Evolutionary conservation across 345 rosid genomes (phyloP).

Genomic region (Linum trigynum): DNA sequence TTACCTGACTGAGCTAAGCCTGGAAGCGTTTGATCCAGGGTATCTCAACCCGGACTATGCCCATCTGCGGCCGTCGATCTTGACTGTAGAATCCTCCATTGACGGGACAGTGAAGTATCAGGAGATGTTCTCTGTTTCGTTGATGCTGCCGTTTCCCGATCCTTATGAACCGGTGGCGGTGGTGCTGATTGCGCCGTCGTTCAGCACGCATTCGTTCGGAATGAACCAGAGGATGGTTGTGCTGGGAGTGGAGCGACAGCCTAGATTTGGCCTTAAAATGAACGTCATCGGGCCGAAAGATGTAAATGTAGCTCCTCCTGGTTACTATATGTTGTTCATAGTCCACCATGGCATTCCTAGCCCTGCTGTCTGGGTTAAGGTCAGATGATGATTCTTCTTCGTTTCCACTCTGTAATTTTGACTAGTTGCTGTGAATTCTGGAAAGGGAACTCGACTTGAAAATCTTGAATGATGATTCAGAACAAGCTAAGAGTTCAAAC

Average conservation of each 20-base stretch:
- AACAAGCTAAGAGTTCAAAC: too few species aligned
- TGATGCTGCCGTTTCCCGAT: slow-evolving; percentile 16
- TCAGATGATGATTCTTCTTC: slow-evolving; percentile 17
- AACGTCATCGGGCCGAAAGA: slow-evolving; percentile 35
- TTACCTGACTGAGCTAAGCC: slow-evolving; percentile 66
- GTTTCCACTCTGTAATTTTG: too few species aligned
- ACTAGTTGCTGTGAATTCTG: too few species aligned
- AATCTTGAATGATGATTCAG: too few species aligned
- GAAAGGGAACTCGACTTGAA: too few species aligned
- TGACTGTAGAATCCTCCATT: slow-evolving; percentile 36
- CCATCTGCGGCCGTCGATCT: slow-evolving; percentile 45
- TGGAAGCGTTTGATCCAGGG: slow-evolving; percentile 66
- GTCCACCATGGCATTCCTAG: slow-evolving; percentile 50
- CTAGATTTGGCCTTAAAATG: slow-evolving; percentile 33
- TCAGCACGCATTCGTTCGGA: slow-evolving; percentile 55
- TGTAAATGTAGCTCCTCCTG: slow-evolving; percentile 41
- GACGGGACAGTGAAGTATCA: slow-evolving; percentile 31
- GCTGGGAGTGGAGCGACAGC: slow-evolving; percentile 31
- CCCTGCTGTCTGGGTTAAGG: slow-evolving; percentile 39
- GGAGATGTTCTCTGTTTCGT: slow-evolving; percentile 32
- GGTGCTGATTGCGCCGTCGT: slow-evolving; percentile 47
- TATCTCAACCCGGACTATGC: slow-evolving; percentile 38
- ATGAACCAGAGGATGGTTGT: slow-evolving; percentile 66
- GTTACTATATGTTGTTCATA: slow-evolving; percentile 45
- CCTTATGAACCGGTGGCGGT: slow-evolving; percentile 18